Evolutionary conservation across 345 rosid species (phyloP).

Genomic region (Hibiscus syriacus): DNA sequence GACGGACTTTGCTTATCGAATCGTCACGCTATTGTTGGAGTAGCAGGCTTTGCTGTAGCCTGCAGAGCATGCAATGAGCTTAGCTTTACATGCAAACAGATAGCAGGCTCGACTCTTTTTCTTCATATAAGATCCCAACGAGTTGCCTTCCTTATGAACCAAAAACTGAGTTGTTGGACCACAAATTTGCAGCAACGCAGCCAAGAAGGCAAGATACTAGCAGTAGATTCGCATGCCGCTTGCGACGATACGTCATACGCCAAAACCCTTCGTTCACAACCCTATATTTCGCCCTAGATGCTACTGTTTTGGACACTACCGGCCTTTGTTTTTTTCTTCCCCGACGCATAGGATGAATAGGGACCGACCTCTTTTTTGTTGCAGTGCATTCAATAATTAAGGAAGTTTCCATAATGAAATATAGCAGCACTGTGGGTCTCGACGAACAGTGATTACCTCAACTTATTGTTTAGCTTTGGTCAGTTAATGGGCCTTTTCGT

Average conservation of each 20-base stretch:
- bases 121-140: slow-evolving; percentile 3
- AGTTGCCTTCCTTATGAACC: not conserved
- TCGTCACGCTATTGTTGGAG: not conserved
- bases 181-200: not conserved
- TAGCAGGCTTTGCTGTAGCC: not conserved
- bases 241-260: not conserved
- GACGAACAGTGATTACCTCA: not conserved
- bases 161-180: slow-evolving; percentile 11
- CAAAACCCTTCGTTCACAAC: not conserved
- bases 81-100: slow-evolving; percentile 5
- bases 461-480: not conserved
- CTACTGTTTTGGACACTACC: not conserved
- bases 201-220: not conserved
- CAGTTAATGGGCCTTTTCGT: not conserved
- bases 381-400: slow-evolving; percentile 3
- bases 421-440: not conserved
- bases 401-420: not conserved
- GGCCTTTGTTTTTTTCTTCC: not conserved
- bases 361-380: not conserved
- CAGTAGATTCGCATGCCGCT: slow-evolving; percentile 13
- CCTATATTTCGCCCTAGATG: slow-evolving; percentile 9
- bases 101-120: not conserved
- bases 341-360: not conserved
- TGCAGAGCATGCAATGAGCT: slow-evolving; percentile 1
- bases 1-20: too few relatives aligned